phyloP scores from a whole-genome alignment of 2,329 filamentous ascomycete species.

The Cyphellophora attinorum region DNA sequence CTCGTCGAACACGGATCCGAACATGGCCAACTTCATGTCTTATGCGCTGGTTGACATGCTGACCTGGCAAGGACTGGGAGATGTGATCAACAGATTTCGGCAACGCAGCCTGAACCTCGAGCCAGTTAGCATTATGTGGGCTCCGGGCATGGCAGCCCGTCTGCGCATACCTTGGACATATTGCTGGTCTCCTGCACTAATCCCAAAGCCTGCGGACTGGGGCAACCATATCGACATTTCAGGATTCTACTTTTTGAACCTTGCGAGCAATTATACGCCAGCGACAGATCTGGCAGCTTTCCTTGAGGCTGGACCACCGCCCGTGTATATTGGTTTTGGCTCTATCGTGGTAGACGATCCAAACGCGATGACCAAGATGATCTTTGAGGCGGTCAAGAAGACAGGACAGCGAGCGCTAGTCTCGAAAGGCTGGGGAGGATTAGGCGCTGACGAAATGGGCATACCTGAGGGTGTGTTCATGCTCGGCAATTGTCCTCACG shows the following conservation, averaged over 20 bases:
- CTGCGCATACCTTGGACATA: constrained; percentile 78
- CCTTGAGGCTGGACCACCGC: constrained; percentile 56
- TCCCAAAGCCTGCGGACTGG: constrained; percentile 71
- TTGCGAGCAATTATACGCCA: constrained; percentile 56
- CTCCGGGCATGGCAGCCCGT: constrained; percentile 66
- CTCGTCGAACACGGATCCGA: constrained; percentile 61
- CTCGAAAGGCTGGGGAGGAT: constrained; percentile 78
- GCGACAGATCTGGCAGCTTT: constrained; percentile 56
- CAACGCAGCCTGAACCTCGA: constrained; percentile 65
- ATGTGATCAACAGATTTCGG: constrained; percentile 80
- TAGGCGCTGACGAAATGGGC: constrained; percentile 60
- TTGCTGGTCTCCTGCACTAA: constrained; percentile 74
- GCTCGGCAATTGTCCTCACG: constrained; percentile 75
- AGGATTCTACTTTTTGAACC: constrained; percentile 65
- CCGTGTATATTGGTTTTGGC: constrained; percentile 74
- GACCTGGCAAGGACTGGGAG: constrained; percentile 84
- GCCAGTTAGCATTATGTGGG: constrained; percentile 68
- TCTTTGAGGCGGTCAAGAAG: constrained; percentile 58
- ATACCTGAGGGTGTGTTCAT: constrained; percentile 69
- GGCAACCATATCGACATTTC: constrained; percentile 58
- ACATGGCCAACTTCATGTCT: constrained; percentile 68
- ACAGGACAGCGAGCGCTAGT: constrained; percentile 66
- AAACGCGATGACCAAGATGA: constrained; percentile 56
- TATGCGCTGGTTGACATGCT: constrained; percentile 82
- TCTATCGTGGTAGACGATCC: constrained; percentile 73